Conservation (phyloP, 495 filamentous ascomycete genomes). For the Hyaloscypha hepaticicola region DNA sequence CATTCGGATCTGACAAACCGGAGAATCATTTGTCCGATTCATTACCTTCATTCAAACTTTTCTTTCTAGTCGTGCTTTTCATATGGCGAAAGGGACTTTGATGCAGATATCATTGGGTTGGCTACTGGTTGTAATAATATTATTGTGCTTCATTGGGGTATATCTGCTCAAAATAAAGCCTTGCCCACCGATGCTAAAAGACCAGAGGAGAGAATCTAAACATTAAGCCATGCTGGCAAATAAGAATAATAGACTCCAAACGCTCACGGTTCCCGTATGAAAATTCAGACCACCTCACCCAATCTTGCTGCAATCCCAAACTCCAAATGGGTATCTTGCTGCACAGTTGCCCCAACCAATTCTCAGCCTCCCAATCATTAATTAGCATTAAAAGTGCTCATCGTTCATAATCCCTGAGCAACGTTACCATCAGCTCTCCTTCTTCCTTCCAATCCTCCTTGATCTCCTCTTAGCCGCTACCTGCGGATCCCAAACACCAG, state of each 20-base stretch:
- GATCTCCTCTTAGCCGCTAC: slow-evolving; percentile 63
- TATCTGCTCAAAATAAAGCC: background rate
- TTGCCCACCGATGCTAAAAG: background rate
- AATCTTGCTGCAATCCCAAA: background rate
- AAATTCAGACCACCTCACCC: background rate
- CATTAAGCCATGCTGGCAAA: background rate
- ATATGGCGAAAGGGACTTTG: no score
- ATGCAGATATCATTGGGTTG: no score
- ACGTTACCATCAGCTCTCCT: slow-evolving; percentile 4
- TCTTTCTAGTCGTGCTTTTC: no score
- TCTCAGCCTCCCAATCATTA: background rate
- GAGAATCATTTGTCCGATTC: no score
- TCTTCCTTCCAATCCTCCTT: slow-evolving; percentile 41
- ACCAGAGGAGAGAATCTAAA: background rate
- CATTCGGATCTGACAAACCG: no score
- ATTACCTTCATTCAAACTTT: no score
- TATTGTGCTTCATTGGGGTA: background rate
- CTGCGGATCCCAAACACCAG: slow-evolving; percentile 77
- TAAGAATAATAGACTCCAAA: background rate
- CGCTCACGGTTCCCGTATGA: background rate
- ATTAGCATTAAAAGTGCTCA: background rate
- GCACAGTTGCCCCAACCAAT: background rate
- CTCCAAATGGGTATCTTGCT: background rate
- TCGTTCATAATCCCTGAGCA: background rate
- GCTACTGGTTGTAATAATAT: background rate